Evolutionary conservation across 73 alveolate species (phyloP).

Genomic region (Paramecium sexaurelia): DNA sequence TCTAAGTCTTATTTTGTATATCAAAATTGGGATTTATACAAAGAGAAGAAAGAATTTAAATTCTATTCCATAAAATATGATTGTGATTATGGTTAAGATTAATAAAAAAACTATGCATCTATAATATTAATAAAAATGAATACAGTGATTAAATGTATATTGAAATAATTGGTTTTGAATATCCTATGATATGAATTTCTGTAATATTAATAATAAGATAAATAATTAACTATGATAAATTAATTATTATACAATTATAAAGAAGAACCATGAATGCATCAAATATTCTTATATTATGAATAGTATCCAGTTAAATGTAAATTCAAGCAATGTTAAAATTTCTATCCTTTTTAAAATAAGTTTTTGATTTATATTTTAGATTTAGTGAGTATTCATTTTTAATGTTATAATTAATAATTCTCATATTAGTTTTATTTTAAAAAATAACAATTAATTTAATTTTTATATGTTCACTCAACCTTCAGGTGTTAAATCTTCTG

Average conservation of each 20-base stretch:
- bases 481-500: conserved; percentile 13
- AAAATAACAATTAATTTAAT: conserved; percentile 9
- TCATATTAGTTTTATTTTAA: not conserved
- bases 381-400: not conserved
- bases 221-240: not conserved
- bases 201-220: not conserved
- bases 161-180: not conserved
- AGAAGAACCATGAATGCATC: not conserved
- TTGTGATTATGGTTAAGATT: not conserved
- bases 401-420: not conserved
- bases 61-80: not conserved
- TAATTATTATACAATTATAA: not conserved
- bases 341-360: not conserved
- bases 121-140: not conserved
- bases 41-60: not conserved
- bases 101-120: not conserved
- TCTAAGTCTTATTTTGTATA: not conserved
- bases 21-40: not conserved
- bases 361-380: not conserved
- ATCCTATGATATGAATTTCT: not conserved
- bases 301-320: not conserved
- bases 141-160: not conserved
- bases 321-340: not conserved
- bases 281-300: not conserved
- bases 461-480: not conserved